Percentiles rank a stretch among this genome's conserved stretches.
phyloP scores from a whole-genome alignment of 352 stramenopile species.

The Phytophthora sp. region DNA sequence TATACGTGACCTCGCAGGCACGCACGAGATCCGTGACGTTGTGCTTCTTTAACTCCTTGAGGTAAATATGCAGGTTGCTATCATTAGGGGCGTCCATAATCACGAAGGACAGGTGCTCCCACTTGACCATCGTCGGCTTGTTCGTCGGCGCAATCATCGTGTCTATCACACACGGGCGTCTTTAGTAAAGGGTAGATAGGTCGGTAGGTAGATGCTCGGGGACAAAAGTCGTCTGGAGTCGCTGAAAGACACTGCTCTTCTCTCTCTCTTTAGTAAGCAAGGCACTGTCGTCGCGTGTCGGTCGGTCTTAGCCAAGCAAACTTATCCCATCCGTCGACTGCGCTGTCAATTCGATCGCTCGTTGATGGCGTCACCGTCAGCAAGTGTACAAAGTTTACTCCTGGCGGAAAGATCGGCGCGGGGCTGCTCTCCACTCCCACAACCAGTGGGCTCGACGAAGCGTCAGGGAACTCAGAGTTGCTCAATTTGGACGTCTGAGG shows the following conservation, averaged over 20 bases:
- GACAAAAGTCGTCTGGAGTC: slow-evolving; percentile 1
- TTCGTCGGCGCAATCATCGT: slow-evolving; percentile 86
- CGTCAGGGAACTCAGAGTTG: slow-evolving; percentile 52
- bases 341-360: slow-evolving; percentile 25
- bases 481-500: slow-evolving; percentile 30
- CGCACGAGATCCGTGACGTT: slow-evolving; percentile 96
- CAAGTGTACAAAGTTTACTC: slow-evolving; percentile 29
- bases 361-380: slow-evolving; percentile 24
- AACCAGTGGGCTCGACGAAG: slow-evolving; percentile 51
- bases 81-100: slow-evolving; percentile 98
- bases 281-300: slow-evolving; percentile 35
- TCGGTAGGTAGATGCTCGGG: background rate
- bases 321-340: slow-evolving; percentile 61
- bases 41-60: slow-evolving; percentile 96
- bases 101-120: slow-evolving; percentile 94
- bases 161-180: slow-evolving; percentile 22
- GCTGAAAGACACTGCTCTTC: slow-evolving; percentile 7
- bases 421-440: slow-evolving; percentile 51
- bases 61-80: slow-evolving; percentile 96
- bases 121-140: slow-evolving; percentile 89
- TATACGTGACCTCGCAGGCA: slow-evolving; percentile 97
- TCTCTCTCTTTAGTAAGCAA: slow-evolving; percentile 22
- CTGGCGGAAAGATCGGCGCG: slow-evolving; percentile 25
- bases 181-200: slow-evolving; percentile 19
- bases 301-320: slow-evolving; percentile 39